Conservation (phyloP, 2,329 filamentous ascomycete species). For the Penicillium decumbens region DNA sequence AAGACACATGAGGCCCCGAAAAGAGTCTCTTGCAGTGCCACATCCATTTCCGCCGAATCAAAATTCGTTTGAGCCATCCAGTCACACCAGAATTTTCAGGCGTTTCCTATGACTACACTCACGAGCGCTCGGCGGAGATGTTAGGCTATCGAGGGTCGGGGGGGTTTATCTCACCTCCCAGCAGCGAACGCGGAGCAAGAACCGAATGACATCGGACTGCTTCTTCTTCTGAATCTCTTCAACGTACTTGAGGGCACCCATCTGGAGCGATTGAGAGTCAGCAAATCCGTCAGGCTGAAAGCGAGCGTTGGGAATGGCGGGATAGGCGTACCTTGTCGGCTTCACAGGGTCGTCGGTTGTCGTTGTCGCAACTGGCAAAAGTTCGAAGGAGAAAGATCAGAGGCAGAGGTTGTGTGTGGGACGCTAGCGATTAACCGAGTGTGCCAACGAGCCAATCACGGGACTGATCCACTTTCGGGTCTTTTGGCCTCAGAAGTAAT, state of each 20-base stretch:
- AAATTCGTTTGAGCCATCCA: slow-evolving; percentile 30
- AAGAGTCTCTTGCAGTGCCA: slow-evolving; percentile 40
- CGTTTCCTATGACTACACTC: slow-evolving; percentile 34
- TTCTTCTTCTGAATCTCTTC: slow-evolving; percentile 99
- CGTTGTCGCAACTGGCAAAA: slow-evolving; percentile 39
- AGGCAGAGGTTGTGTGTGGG: slow-evolving; percentile 40
- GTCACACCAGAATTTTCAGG: slow-evolving; percentile 28
- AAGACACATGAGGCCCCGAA: slow-evolving; percentile 49
- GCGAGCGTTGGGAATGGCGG: background rate
- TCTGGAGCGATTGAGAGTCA: slow-evolving; percentile 49
- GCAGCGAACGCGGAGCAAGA: slow-evolving; percentile 99
- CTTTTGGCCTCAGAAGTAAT: slow-evolving; percentile 12
- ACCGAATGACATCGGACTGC: slow-evolving; percentile 99
- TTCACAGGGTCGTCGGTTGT: slow-evolving; percentile 42
- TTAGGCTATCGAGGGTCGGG: slow-evolving; percentile 35
- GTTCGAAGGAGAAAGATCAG: slow-evolving; percentile 32
- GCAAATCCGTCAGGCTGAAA: slow-evolving; percentile 9
- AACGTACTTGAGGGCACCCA: slow-evolving; percentile 99
- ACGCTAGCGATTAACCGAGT: slow-evolving; percentile 43
- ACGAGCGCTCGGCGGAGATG: slow-evolving; percentile 37
- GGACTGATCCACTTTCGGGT: background rate
- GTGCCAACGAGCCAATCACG: slow-evolving; percentile 20
- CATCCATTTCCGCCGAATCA: slow-evolving; percentile 42
- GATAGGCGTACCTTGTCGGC: slow-evolving; percentile 43
- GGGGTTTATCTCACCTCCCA: slow-evolving; percentile 70